Evolutionary conservation across 305 asterid genomes (phyloP), one percentile per base, ranked within the genome.

Genomic region (Fraxinus albicans): DNA sequence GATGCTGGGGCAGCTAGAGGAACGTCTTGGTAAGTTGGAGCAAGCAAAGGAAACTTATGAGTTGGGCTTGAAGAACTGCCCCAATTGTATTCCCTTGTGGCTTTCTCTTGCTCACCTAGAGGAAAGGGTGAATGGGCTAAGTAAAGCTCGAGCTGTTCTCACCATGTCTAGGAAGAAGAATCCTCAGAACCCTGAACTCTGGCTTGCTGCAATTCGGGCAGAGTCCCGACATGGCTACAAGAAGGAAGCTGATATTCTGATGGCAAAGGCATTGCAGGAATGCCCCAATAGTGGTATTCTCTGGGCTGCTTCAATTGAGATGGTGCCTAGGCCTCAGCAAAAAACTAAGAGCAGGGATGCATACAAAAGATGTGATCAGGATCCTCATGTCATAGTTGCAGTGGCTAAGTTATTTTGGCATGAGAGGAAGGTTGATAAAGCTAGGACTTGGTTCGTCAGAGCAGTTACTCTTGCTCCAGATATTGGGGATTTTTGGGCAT

Each of bases 1-100:
- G 89, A 94, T 94, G 98, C 89, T 93, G 0, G 99, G 99, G 74
- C 99, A 95, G 90, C 82, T 95, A 86, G 97, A 94, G 89, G 99
- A 95, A 85, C 92, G 95, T 19, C 92, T 90, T 5, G 89, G 87
- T 50, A 90, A 90, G 84, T 86, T 92, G 88, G 91, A 89, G n/a
- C 77, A 83, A 72, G 97, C 99, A 0, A 95, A 92, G 88, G 94
- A 83, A 85, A 84, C 90, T 0, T 94, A 93, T 2, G 97, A 93
- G 85, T 78, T 88, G 81, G 98, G 97, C 17, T 77, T 93, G 84
- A 90, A 92, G 88, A 85, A 91, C 86, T 93, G 98, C 78, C 90
- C 95, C 0, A 82, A 81, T 27, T 89, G 93, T 79, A 92, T 92
- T 73, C 94, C 95, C 21, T 35, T 95, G 76, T 95, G 99, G 99